Evolutionary conservation across 192 early-diverging fungal species (phyloP), one percentile per base, ranked within the genome.

Genomic region (Umbelopsis sp.): DNA sequence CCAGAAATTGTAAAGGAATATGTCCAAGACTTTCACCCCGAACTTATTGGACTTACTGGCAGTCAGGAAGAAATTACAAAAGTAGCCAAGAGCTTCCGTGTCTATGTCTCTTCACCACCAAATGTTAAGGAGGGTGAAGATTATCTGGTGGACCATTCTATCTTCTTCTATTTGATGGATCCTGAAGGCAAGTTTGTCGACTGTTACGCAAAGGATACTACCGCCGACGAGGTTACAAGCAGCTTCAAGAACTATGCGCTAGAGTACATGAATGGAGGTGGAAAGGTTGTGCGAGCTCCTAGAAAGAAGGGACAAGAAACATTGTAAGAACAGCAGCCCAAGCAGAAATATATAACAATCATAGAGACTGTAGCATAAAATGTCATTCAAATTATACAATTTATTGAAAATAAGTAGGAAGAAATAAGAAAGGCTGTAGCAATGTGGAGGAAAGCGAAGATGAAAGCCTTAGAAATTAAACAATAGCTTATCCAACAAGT

Each of bases 61-160:
- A 87, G 91, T 3, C 81, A 94, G 66, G 87, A 94, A 11, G 90
- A 95, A 72, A 89, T 99, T 65, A 90, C 89, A 43, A 79, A 85
- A 29, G 88, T 92, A 2, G 96, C 96, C 47, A 96, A 95, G 81
- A 83, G 90, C 0, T 99, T 95, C 76, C 90, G 97, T n/a, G 91
- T 99, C 47, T 99, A 99, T 79, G 95, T 93, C 70, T 92, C 89
- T 71, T 91, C 93, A 44, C 97, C 97, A 34, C 96, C 96, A 21
- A 81, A 89, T 66, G 86, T 90, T 16, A 75, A 77, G 16, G 89
- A 91, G 16, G 93, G 92, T 36, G 88, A 93, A 65, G 96, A 99
- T 74, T 99, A 99, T 75, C 79, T 99, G 43, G 97, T 99, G 14
- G 97, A 99, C 71, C 97, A 99, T 76, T 95, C 94, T 44, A 99